Evolutionary conservation across 257 asterid species (phyloP).

Genomic region (Jasminum sambac): DNA sequence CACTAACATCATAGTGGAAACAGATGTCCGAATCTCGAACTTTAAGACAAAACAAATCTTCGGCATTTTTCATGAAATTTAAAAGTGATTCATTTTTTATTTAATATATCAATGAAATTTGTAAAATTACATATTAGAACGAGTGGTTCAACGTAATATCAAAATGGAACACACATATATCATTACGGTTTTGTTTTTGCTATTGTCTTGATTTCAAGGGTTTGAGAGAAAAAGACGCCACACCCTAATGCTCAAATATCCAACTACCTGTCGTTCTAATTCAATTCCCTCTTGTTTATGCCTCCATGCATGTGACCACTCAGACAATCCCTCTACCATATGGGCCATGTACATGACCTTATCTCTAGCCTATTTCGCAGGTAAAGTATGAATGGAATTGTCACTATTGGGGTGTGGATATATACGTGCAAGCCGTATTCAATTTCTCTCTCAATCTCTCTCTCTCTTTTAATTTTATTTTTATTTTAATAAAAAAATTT

Average conservation of each 20-base stretch:
- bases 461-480: no score
- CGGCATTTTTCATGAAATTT: no score
- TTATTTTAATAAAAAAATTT: no score
- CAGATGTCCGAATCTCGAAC: background rate
- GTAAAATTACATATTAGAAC: background rate
- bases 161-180: background rate
- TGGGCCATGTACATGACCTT: constrained; percentile 42
- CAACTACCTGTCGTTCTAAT: constrained; percentile 37
- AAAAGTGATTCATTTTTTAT: background rate
- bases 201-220: constrained; percentile 30
- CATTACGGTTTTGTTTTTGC: constrained; percentile 1
- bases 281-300: constrained; percentile 19
- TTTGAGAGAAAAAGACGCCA: constrained; percentile 24
- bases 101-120: background rate
- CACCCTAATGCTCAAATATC: constrained; percentile 25
- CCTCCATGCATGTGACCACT: constrained; percentile 51
- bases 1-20: background rate
- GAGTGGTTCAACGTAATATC: background rate
- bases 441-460: no score
- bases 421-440: background rate
- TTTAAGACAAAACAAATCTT: background rate
- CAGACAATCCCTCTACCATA: constrained; percentile 28
- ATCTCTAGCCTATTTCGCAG: constrained; percentile 19
- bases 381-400: constrained; percentile 33
- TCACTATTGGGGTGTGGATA: constrained; percentile 33